These are phyloP conservation scores for Viridothelium virens DNA, from an alignment of 495 filamentous ascomycete species.

Conservation along the genomic window DNA sequence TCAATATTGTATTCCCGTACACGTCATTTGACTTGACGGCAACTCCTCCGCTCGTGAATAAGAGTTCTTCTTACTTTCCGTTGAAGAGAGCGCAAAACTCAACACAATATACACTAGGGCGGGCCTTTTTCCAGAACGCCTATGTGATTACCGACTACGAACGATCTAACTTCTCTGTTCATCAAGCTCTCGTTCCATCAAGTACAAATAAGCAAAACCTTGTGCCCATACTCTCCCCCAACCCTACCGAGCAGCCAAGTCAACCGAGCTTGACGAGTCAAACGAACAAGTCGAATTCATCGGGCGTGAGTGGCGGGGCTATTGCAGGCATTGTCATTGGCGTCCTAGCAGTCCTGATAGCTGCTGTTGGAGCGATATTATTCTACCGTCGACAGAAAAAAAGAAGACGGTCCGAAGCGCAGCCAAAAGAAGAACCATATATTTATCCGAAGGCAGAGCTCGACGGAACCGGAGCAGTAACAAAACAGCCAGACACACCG, in stretches of 20 bases:
- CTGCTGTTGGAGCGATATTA: constrained; percentile 4
- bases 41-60: constrained; percentile 17
- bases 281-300: neutral
- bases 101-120: constrained; percentile 27
- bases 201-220: constrained; percentile 16
- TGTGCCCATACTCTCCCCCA: constrained; percentile 20
- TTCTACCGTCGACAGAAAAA: constrained; percentile 14
- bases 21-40: constrained; percentile 27
- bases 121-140: constrained; percentile 28
- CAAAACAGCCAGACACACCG: too few species aligned
- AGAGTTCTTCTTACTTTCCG: constrained; percentile 29
- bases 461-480: constrained; percentile 11
- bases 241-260: constrained; percentile 16
- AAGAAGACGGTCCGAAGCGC: constrained; percentile 14
- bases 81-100: constrained; percentile 25
- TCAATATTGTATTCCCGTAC: constrained; percentile 28
- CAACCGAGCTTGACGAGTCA: constrained; percentile 1
- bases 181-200: constrained; percentile 19
- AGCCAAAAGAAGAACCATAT: neutral
- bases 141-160: constrained; percentile 28
- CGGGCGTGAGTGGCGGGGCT: constrained; percentile 9
- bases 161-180: constrained; percentile 25
- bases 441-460: constrained; percentile 32
- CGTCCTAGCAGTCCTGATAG: neutral
- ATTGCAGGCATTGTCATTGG: constrained; percentile 18